phyloP scores from a whole-genome alignment of 257 asterid genomes.

The Ballota nigra region DNA sequence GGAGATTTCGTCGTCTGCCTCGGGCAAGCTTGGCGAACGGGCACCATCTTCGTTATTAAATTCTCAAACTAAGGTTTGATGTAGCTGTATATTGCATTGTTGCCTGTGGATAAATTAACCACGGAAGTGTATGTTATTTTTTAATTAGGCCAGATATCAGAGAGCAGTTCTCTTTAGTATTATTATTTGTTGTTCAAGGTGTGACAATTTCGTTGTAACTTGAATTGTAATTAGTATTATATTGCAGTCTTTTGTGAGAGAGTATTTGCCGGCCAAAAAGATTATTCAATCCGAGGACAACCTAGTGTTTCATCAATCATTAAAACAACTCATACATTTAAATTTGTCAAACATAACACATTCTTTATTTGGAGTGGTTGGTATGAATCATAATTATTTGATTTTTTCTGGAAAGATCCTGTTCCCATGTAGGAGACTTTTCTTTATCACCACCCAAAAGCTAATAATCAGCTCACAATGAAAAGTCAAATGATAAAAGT shows the following conservation, averaged over 20 bases:
- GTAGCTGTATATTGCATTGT: not conserved
- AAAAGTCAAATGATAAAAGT: no score
- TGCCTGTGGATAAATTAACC: not conserved
- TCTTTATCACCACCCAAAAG: not conserved
- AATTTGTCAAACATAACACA: not conserved
- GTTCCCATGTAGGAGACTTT: not conserved
- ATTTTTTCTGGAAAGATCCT: not conserved
- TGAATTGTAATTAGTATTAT: conserved; percentile 10
- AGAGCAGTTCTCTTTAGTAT: no score
- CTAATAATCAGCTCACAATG: not conserved
- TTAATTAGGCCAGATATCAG: not conserved
- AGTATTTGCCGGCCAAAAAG: not conserved
- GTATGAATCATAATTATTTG: not conserved
- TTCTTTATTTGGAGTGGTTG: not conserved
- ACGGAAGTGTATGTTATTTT: not conserved
- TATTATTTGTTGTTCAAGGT: not conserved
- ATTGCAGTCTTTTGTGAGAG: not conserved
- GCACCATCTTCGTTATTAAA: conserved; percentile 44
- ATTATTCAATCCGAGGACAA: not conserved
- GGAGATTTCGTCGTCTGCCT: conserved; percentile 38
- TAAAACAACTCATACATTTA: not conserved
- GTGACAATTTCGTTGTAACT: not conserved
- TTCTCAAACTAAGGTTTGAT: conserved; percentile 25
- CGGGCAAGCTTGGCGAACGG: conserved; percentile 38
- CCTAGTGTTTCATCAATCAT: not conserved